phyloP scores from a whole-genome alignment of 169 alveolate genomes.

The Plasmodium blacklocki region DNA sequence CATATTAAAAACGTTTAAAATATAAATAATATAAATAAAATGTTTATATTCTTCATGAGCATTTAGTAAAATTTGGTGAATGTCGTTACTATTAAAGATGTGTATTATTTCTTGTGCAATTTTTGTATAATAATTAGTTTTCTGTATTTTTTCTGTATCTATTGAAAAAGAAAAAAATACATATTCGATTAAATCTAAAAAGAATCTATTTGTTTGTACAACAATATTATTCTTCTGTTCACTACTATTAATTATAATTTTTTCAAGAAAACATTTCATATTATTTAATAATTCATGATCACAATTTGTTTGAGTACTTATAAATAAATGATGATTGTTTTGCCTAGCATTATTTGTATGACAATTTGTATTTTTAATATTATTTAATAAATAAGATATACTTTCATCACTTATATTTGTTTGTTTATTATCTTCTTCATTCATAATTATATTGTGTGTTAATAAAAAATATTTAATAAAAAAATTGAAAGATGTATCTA shows the following conservation, averaged over 20 bases:
- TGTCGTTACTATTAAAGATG: background rate
- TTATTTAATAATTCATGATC: background rate
- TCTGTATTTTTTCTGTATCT: background rate
- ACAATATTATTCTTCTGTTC: background rate
- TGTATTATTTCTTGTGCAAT: background rate
- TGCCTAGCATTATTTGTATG: background rate
- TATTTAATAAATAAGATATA: constrained; percentile 4
- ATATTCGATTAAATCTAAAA: constrained; percentile 45
- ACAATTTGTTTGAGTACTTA: background rate
- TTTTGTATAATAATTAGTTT: background rate
- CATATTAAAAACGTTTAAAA: constrained; percentile 9
- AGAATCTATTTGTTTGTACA: constrained; percentile 14
- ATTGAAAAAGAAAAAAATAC: constrained; percentile 40
- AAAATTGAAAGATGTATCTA: constrained; percentile 25
- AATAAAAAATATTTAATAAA: constrained; percentile 48
- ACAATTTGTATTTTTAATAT: background rate
- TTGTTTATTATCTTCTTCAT: constrained; percentile 14
- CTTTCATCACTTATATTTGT: constrained; percentile 7
- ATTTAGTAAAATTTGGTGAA: background rate
- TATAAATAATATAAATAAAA: constrained; percentile 7
- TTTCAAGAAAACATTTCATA: background rate
- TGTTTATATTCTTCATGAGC: constrained; percentile 14
- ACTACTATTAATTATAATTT: background rate
- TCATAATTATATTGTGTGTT: background rate
- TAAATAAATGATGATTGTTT: background rate